phyloP scores from a whole-genome alignment of 495 filamentous ascomycete species.

The Neurospora sp. region DNA sequence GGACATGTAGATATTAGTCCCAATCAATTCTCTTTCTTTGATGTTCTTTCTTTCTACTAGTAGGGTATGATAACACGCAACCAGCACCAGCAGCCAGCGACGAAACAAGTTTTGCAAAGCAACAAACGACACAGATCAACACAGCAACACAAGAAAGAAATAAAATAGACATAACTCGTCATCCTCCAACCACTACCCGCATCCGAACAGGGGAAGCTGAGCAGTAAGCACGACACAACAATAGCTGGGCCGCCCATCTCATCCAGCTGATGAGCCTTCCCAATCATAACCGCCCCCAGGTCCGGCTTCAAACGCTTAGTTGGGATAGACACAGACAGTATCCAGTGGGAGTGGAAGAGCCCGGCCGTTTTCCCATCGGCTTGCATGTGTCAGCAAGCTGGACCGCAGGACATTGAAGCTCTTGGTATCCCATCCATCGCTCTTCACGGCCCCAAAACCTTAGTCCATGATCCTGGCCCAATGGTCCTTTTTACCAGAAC shows the following conservation, averaged over 20 bases:
- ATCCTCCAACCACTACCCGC: neutral
- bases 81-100: neutral
- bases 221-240: neutral
- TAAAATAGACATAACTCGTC: neutral
- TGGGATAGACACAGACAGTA: neutral
- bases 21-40: neutral
- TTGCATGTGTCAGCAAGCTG: neutral
- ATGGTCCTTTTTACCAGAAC: neutral
- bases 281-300: neutral
- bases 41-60: neutral
- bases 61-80: neutral
- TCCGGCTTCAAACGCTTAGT: neutral
- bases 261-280: neutral
- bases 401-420: neutral
- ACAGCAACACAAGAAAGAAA: neutral
- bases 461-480: neutral
- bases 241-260: neutral
- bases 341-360: neutral
- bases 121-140: neutral
- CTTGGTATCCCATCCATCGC: neutral
- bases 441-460: neutral
- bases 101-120: neutral
- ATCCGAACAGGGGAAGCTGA: neutral
- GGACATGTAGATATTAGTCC: neutral
- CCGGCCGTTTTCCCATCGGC: neutral